These are phyloP conservation scores for Aspergillus campestris DNA, from an alignment of 495 filamentous ascomycete species.

Conservation along the genomic window DNA sequence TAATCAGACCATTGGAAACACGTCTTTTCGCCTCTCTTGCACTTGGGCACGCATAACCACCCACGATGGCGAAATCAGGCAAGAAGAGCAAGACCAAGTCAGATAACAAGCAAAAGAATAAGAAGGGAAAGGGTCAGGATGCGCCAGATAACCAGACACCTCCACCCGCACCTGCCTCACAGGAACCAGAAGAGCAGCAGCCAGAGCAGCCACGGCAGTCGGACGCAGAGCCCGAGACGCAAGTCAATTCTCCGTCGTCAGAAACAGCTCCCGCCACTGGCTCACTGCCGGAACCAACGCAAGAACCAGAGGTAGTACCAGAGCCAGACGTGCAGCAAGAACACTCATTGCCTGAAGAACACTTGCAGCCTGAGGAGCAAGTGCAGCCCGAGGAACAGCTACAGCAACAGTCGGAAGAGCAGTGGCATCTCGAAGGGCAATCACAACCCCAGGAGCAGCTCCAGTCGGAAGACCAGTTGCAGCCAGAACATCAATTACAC, in stretches of 20 bases:
- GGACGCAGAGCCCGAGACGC: slow-evolving; percentile 1
- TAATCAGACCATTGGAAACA: slow-evolving; percentile 35
- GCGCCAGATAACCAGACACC: slow-evolving; percentile 23
- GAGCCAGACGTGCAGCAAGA: slow-evolving; percentile 10
- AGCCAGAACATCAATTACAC: too few relatives aligned
- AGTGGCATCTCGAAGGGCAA: too few relatives aligned
- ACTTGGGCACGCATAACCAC: slow-evolving; percentile 30
- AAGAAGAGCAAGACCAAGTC: slow-evolving; percentile 34
- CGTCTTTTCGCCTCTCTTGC: slow-evolving; percentile 23
- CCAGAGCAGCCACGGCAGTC: neutral
- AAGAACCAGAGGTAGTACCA: slow-evolving; percentile 12
- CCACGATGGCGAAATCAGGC: slow-evolving; percentile 26
- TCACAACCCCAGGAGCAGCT: too few relatives aligned
- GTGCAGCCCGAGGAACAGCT: too few relatives aligned
- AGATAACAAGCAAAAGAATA: slow-evolving; percentile 31
- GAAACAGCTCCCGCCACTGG: slow-evolving; percentile 3
- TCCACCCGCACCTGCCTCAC: slow-evolving; percentile 16
- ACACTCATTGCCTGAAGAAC: neutral
- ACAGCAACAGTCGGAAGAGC: too few relatives aligned
- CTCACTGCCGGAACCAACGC: slow-evolving; percentile 5
- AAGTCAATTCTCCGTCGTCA: neutral
- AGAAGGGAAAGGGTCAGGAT: slow-evolving; percentile 33
- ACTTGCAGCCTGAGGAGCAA: too few relatives aligned
- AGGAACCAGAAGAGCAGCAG: slow-evolving; percentile 7
- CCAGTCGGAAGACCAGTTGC: too few relatives aligned